Evolutionary conservation across 371 early-diverging fungal species (phyloP).

Genomic region (Actinomucor elegans): DNA sequence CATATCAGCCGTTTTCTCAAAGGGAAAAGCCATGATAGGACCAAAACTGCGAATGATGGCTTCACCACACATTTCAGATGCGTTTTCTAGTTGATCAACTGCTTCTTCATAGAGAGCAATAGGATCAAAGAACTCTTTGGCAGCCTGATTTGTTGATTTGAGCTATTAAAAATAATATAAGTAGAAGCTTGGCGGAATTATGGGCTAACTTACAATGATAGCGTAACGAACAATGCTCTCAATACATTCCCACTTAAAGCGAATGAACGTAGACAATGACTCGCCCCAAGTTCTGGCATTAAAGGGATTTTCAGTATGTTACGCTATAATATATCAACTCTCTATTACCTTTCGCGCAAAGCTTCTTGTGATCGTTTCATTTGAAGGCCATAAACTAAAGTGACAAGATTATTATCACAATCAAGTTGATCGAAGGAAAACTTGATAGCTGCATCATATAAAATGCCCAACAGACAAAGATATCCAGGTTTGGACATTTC

Average conservation of each 20-base stretch:
- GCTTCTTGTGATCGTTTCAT: conserved; percentile 38
- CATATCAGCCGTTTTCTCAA: conserved; percentile 33
- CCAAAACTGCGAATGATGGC: conserved; percentile 37
- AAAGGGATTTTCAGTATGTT: too few relatives aligned
- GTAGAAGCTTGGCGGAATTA: neutral
- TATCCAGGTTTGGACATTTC: conserved; percentile 33
- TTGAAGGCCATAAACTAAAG: conserved; percentile 16
- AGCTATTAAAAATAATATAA: neutral
- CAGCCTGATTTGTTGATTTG: neutral
- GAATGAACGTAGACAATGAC: conserved; percentile 32
- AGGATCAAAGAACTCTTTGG: conserved; percentile 27
- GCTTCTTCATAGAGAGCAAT: conserved; percentile 30
- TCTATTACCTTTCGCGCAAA: conserved; percentile 29
- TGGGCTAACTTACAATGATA: conserved; percentile 11
- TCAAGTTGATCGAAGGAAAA: conserved; percentile 10
- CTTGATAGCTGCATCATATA: conserved; percentile 25
- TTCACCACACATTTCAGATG: conserved; percentile 39
- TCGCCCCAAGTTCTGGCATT: conserved; percentile 37
- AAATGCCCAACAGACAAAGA: conserved; percentile 18
- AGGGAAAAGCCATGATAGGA: conserved; percentile 26
- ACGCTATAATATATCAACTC: neutral
- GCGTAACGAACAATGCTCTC: conserved; percentile 30
- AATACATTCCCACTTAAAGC: conserved; percentile 40
- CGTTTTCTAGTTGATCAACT: conserved; percentile 44
- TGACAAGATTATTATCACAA: conserved; percentile 16